Base-by-base conservation (phyloP, 371 early-diverging fungal species). In the Batrachochytrium dendrobatidis region DNA sequence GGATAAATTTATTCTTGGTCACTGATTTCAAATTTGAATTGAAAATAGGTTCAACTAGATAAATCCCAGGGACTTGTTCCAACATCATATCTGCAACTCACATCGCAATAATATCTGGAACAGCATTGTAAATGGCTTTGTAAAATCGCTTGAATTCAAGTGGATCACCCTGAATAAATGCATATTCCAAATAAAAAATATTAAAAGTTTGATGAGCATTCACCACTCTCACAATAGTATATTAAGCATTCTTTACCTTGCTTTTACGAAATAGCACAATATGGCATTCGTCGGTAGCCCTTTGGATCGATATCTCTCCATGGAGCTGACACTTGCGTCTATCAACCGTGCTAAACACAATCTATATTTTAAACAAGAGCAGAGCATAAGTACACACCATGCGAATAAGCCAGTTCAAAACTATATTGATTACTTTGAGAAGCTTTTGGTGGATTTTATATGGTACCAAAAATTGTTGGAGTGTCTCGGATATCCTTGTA, bases 341-440 rank as follows among this genome's bases (percentile, higher is more conserved):
- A 62, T 85, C 85, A 4, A 82, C 81, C 0, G 83, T 82, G 24
- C 64, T 65, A 49, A 85, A 82, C 10, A 57, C 44, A 20, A 83
- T 75, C 68, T 76, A 61, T 5, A 3, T 24, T 4, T 24, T 25
- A 22, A 3, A 39, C 39, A 12, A 45, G 15, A 34, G 48, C 18
- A 5, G 26, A 20, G 25, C 15, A 22, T 5, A 30, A 32, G 31
- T 22, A 1, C 8, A 20, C 34, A 28, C 8, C 8, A 15, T 26
- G 45, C 55, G 24, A 12, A 15, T 54, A 10, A 31, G 7, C 10
- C 28, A n/a, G 8, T 50, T n/a, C 49, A 28, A 15, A 29, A n/a
- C n/a, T 1, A 17, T 10, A n/a, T n/a, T n/a, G n/a, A n/a, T n/a
- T 43, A 72, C 76, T 68, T 74, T 69, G 31, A 70, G 60, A 3